Evolutionary conservation across 1,284 basidiomycete species (phyloP).

Genomic region (Heterobasidion occidentale): DNA sequence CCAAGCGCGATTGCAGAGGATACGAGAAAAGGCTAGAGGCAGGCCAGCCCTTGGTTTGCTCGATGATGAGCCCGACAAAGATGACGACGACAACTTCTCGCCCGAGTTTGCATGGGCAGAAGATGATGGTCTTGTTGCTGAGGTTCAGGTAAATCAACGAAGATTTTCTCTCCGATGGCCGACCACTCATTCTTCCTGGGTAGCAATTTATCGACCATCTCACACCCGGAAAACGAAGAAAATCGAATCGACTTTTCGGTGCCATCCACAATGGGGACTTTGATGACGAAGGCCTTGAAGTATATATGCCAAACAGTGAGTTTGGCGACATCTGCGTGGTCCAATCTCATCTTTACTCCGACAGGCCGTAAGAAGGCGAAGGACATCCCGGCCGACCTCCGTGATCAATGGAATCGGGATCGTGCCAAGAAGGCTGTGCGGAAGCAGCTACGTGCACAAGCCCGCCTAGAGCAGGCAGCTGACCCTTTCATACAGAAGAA

Average conservation of each 20-base stretch:
- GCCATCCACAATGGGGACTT: conserved; percentile 58
- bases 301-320: conserved; percentile 21
- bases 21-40: conserved; percentile 28
- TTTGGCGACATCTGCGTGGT: neutral
- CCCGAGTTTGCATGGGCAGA: conserved; percentile 39
- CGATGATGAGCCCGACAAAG: conserved; percentile 15
- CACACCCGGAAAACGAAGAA: conserved; percentile 36
- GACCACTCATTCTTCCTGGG: neutral
- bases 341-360: neutral
- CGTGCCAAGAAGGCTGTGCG: conserved; percentile 74
- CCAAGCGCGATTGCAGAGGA: conserved; percentile 38
- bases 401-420: conserved; percentile 74
- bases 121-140: conserved; percentile 58
- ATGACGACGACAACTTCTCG: conserved; percentile 17
- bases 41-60: conserved; percentile 12
- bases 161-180: neutral
- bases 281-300: conserved; percentile 25
- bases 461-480: conserved; percentile 42
- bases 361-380: conserved; percentile 50
- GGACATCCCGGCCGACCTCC: conserved; percentile 53
- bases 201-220: conserved; percentile 39
- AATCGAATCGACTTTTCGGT: conserved; percentile 52
- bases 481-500: conserved; percentile 51
- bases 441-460: conserved; percentile 59
- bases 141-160: conserved; percentile 44